Conservation (phyloP, 1,284 basidiomycete species). For the Pascua sp. region DNA sequence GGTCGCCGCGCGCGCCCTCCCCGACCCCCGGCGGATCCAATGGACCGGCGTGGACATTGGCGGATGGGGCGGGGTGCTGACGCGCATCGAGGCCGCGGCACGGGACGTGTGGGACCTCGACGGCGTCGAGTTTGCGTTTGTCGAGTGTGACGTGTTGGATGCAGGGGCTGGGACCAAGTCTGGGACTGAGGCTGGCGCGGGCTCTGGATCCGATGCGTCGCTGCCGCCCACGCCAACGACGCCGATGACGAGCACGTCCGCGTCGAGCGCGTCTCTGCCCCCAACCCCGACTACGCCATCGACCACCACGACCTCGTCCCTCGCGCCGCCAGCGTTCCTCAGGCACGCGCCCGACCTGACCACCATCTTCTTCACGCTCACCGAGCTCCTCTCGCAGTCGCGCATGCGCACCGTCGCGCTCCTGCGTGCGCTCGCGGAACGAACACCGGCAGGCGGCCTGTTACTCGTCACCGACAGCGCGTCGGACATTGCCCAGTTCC, state of each 20-base stretch:
- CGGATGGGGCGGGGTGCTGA: conserved; percentile 36
- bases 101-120: conserved; percentile 29
- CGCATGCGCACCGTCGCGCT: conserved; percentile 46
- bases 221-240: background rate
- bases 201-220: conserved; percentile 3
- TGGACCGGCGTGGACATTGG: conserved; percentile 46
- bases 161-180: background rate
- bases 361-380: conserved; percentile 51
- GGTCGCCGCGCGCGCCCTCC: conserved; percentile 6
- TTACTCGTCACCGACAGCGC: conserved; percentile 51
- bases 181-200: too few relatives aligned
- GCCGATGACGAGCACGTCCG: background rate
- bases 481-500: conserved; percentile 42
- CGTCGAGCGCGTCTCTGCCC: background rate
- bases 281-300: conserved; percentile 1
- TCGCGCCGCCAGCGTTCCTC: background rate
- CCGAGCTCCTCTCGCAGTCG: conserved; percentile 50
- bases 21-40: too few relatives aligned
- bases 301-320: background rate
- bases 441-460: conserved; percentile 43
- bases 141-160: conserved; percentile 37
- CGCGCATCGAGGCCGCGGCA: conserved; percentile 26
- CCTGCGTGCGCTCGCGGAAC: conserved; percentile 38
- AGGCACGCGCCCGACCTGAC: conserved; percentile 31
- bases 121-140: conserved; percentile 23